A percentile compares a stretch with the other conserved stretches of the same genome.
These are phyloP conservation scores for Corylus heterophylla DNA, from an alignment of 306 rosid species.

Conservation along the genomic window DNA sequence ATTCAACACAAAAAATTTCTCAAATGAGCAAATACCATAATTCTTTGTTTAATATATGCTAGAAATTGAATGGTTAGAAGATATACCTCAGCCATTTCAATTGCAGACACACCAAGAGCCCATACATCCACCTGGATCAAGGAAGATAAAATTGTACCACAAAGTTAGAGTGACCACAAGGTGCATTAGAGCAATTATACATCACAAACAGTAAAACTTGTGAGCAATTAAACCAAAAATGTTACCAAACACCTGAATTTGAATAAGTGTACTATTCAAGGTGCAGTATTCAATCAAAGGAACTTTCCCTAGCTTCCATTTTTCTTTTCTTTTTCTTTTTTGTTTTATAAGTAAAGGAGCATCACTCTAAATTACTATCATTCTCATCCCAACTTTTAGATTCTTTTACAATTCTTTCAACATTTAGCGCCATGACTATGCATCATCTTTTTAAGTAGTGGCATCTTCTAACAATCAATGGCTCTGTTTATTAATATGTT, in stretches of 20 bases:
- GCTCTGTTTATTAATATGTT: no score
- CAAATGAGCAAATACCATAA: conserved; percentile 22
- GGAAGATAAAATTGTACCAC: conserved; percentile 25
- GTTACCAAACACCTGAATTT: not conserved
- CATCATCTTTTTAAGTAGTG: no score
- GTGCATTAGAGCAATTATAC: conserved; percentile 13
- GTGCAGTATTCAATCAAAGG: conserved; percentile 8
- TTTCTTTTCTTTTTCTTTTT: not conserved
- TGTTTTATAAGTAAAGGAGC: conserved; percentile 7
- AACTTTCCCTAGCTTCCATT: not conserved
- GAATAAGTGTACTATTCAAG: not conserved
- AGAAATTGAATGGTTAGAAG: conserved; percentile 23
- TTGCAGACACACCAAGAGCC: conserved; percentile 99
- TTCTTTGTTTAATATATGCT: not conserved
- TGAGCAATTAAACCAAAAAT: not conserved
- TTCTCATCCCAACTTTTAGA: conserved; percentile 14
- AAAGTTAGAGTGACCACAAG: conserved; percentile 1
- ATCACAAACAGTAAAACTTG: conserved; percentile 10
- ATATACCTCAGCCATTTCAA: conserved; percentile 99
- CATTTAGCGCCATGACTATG: no score
- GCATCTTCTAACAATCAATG: no score
- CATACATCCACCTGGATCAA: conserved; percentile 89
- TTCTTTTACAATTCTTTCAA: not conserved
- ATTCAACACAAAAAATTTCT: conserved; percentile 14
- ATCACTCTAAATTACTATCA: conserved; percentile 19